Evolutionary conservation across 2,329 filamentous ascomycete genomes (phyloP), one percentile per base, ranked within the genome.

Genomic region (Falciphora oryzae): DNA sequence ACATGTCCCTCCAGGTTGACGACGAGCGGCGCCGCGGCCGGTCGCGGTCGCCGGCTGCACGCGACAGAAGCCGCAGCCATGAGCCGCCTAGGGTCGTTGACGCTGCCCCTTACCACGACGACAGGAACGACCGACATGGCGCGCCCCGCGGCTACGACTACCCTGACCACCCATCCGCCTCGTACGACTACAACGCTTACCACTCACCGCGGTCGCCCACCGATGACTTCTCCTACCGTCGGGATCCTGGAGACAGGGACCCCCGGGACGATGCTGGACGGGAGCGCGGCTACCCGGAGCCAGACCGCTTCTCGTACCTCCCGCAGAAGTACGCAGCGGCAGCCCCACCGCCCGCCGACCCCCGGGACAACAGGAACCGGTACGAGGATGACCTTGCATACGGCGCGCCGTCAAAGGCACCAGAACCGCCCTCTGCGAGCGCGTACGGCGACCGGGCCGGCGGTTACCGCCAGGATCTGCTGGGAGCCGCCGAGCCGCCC

Each of bases 1-100:
- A 65, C 70, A 86, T 85, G 83, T 85, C 84, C 69, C 76, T 85
- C 59, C 76, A 78, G 64, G 79, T 83, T 63, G 80, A 81, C 65
- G 78, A 80, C 65, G 72, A 72, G 65, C 73, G 75, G 61, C 77
- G 77, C 59, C 78, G 79, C 64, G 79, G 75, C 61, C 81, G 81
- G 63, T 81, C 82, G 63, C 77, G 78, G 63, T 85, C 83, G 0
- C 77, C 75, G 60, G 69, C 71, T 25, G 70, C 71, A 29, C 67
- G 70, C 65, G 71, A 77, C 68, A 75, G 72, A 61, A 75, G 76
- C 63, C 74, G 74, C 62, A 75, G 73, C 69, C 73, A 74, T 58
- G 72, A 71, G 57, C 76, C 71, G 32, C 68, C 70, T 58, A 66
- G 71, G 22, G 66, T 76, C 63, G 72, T 78, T 61, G 79, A 82